Base-by-base conservation (phyloP, 306 rosid genomes). In the Cicer pinnatifidum region DNA sequence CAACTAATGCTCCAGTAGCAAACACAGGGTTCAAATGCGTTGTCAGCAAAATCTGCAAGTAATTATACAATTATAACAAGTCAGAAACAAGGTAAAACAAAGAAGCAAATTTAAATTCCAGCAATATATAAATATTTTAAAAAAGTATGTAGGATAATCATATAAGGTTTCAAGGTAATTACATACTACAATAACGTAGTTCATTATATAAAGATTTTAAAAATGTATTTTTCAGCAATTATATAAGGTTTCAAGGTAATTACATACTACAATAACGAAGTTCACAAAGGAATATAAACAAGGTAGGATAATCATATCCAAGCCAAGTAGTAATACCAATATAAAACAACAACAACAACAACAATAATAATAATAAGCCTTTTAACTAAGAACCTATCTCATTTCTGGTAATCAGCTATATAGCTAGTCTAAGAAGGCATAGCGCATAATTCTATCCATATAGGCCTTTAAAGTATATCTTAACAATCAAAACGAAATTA, bases 1-100 rank as follows among this genome's bases (percentile, higher is more conserved):
- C 69, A 48, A 90, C 17, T 68, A 95, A 85, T 76, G 97, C 99
- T 82, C 97, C 99, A 69, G 96, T 85, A 38, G 97, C 97, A 84
- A 90, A 86, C 69, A 81, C 71, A 1, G 91, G 97, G 73, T 80
- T 80, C 80, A 91, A 83, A 85, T 81, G 75, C 81, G 89, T 78
- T 23, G 89, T 82, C 64, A 94, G 88, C 81, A 91, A 80, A 83
- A 91, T 78, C 99, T 95, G 93, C 91, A 90, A 65, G 77, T 47
- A 73, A 75, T 12, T 81, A 66, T 43, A 65, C 75, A 81, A 57
- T 41, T 59, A 47, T 17, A 69, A 85, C 64, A 15, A 19, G 64
- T 76, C 40, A 57, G 63, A 51, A 79, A 66, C 23, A 19, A 62
- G 62, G 44, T 6, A 50, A 77, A 43, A 58, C 47, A 74, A 61